phyloP scores from a whole-genome alignment of 1,139 yeast species.

The Geotrichum carabidarum region DNA sequence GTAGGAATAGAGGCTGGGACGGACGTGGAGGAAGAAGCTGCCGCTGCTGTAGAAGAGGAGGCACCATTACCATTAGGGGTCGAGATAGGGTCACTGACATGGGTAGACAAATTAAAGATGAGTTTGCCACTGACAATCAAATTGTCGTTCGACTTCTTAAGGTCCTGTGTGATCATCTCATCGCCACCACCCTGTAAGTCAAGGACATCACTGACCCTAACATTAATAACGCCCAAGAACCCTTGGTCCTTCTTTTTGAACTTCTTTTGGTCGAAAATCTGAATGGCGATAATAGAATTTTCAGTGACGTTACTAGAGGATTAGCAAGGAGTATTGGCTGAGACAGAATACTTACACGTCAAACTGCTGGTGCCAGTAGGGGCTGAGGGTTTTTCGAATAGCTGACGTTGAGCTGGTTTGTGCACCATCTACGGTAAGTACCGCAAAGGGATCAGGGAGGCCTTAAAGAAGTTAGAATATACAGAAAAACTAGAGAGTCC shows the following conservation, averaged over 20 bases:
- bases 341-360: slow-evolving; percentile 39
- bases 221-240: slow-evolving; percentile 89
- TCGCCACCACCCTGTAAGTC: slow-evolving; percentile 56
- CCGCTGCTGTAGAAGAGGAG: background rate
- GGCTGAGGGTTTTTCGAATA: slow-evolving; percentile 88
- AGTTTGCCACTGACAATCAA: slow-evolving; percentile 88
- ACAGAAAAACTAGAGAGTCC: background rate
- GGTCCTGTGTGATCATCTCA: slow-evolving; percentile 87
- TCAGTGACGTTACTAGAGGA: slow-evolving; percentile 55
- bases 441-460: slow-evolving; percentile 94
- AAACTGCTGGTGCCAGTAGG: slow-evolving; percentile 95
- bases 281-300: slow-evolving; percentile 82
- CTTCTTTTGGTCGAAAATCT: slow-evolving; percentile 96
- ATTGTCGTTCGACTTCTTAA: slow-evolving; percentile 86
- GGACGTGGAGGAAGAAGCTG: slow-evolving; percentile 8
- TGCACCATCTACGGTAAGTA: slow-evolving; percentile 93
- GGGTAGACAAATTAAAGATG: slow-evolving; percentile 49
- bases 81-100: slow-evolving; percentile 62
- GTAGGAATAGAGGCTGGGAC: slow-evolving; percentile 6
- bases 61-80: background rate
- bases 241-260: slow-evolving; percentile 98
- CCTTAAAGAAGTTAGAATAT: slow-evolving; percentile 23
- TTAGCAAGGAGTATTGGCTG: slow-evolving; percentile 15
- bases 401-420: slow-evolving; percentile 94
- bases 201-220: slow-evolving; percentile 82